These are phyloP conservation scores for Lecanicillium sp. DNA, from an alignment of 2,329 filamentous ascomycete genomes.

Conservation along the genomic window DNA sequence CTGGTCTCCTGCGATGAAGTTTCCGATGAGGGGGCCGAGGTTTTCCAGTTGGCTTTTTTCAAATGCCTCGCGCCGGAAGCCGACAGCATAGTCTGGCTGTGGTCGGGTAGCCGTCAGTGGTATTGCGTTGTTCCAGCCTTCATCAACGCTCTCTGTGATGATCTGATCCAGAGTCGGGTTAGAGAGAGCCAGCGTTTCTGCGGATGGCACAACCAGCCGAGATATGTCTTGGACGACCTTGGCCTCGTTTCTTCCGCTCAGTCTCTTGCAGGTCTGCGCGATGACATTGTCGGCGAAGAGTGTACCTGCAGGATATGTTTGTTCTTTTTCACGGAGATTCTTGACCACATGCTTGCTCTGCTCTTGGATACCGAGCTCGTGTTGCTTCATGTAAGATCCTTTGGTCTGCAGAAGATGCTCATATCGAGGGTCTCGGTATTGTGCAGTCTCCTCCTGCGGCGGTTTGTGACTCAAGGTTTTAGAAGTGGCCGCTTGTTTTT, in stretches of 20 bases:
- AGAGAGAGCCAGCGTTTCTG: not conserved
- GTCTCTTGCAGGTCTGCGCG: too few relatives aligned
- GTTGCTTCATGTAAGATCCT: too few relatives aligned
- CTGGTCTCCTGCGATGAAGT: conserved; percentile 24
- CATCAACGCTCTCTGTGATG: conserved; percentile 31
- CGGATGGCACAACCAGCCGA: not conserved
- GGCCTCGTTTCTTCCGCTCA: not conserved
- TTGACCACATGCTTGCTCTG: too few relatives aligned
- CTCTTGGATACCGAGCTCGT: too few relatives aligned
- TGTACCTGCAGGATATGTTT: too few relatives aligned
- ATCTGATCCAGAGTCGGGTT: not conserved
- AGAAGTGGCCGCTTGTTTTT: too few relatives aligned
- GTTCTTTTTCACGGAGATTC: too few relatives aligned
- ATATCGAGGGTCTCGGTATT: too few relatives aligned
- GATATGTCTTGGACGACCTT: not conserved
- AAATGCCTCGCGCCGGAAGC: conserved; percentile 34
- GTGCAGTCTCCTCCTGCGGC: too few relatives aligned
- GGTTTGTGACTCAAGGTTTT: too few relatives aligned
- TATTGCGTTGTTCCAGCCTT: conserved; percentile 34
- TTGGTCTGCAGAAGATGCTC: too few relatives aligned
- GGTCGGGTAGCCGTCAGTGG: conserved; percentile 29
- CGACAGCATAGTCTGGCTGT: conserved; percentile 37
- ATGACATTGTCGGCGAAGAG: too few relatives aligned
- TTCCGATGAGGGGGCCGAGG: conserved; percentile 29
- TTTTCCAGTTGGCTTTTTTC: conserved; percentile 33